A percentile compares a stretch with the other conserved stretches of the same genome.
Conservation (phyloP, 495 filamentous ascomycete species). For the Penicillium atrosanguineum region DNA sequence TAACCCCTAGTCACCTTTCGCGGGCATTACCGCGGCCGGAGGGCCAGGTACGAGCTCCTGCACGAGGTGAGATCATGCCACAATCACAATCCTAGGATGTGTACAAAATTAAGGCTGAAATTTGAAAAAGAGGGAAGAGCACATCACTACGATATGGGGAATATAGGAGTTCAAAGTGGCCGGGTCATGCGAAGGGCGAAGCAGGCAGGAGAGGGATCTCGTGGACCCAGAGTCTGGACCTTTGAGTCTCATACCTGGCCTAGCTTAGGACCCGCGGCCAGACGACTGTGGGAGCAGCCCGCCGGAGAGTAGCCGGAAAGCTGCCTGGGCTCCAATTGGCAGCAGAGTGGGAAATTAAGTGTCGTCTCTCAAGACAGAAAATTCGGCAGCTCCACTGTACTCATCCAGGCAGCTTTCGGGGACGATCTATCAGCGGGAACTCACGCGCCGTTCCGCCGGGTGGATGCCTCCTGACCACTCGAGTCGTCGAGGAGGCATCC, state of each 20-base stretch:
- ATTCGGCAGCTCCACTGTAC: constrained; percentile 4
- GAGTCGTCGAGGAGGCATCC: background rate
- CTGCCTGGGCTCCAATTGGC: background rate
- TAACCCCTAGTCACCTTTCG: background rate
- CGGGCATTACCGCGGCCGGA: background rate
- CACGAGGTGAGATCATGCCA: background rate
- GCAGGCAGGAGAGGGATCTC: background rate
- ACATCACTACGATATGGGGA: background rate
- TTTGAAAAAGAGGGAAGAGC: too few species aligned
- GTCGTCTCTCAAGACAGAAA: background rate
- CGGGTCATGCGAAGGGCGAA: background rate
- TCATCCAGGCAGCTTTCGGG: constrained; percentile 8
- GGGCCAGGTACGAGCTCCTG: background rate
- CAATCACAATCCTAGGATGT: background rate
- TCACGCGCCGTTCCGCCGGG: constrained; percentile 22
- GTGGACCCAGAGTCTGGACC: background rate
- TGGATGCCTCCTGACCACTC: constrained; percentile 8
- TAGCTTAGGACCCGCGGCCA: background rate
- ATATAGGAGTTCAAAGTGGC: background rate
- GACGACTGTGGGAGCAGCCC: background rate
- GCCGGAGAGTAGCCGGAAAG: background rate
- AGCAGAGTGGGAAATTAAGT: background rate
- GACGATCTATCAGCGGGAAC: constrained; percentile 24
- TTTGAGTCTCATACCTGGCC: background rate
- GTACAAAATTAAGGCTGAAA: too few species aligned